phyloP scores from a whole-genome alignment of 495 filamentous ascomycete species.

The Tuber brumale region DNA sequence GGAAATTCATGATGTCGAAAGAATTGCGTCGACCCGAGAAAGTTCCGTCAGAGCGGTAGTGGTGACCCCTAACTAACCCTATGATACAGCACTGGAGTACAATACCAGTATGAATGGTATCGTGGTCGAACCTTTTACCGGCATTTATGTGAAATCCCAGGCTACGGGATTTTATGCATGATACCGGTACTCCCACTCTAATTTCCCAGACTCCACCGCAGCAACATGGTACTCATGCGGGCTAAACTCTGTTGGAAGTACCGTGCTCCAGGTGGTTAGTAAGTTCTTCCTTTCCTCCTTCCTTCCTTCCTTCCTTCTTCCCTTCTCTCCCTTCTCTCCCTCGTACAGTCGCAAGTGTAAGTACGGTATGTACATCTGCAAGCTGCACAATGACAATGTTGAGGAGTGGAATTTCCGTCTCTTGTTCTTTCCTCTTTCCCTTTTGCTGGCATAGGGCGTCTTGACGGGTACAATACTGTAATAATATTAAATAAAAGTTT shows the following conservation, averaged over 20 bases:
- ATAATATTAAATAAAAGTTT: not conserved
- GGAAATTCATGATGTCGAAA: not conserved
- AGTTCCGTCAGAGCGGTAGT: not conserved
- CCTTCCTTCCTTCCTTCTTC: not conserved
- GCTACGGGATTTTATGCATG: not conserved
- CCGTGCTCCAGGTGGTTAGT: not conserved
- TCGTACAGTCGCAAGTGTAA: not conserved
- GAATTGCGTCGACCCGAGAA: not conserved
- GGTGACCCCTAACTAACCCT: not conserved
- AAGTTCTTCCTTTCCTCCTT: not conserved
- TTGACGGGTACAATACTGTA: not conserved
- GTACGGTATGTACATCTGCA: not conserved
- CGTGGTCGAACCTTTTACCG: not conserved
- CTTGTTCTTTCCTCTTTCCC: not conserved
- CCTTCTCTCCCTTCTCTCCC: not conserved
- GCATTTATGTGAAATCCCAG: not conserved
- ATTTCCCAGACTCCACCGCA: not conserved
- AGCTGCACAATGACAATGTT: not conserved
- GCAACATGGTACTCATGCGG: not conserved
- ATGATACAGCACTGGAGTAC: not conserved
- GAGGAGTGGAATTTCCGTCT: not conserved
- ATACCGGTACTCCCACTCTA: not conserved
- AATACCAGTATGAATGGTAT: not conserved
- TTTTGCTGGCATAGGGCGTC: not conserved
- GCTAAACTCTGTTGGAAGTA: not conserved